Conservation (phyloP, 441 rosid species). For the Isatis lusitanica region DNA sequence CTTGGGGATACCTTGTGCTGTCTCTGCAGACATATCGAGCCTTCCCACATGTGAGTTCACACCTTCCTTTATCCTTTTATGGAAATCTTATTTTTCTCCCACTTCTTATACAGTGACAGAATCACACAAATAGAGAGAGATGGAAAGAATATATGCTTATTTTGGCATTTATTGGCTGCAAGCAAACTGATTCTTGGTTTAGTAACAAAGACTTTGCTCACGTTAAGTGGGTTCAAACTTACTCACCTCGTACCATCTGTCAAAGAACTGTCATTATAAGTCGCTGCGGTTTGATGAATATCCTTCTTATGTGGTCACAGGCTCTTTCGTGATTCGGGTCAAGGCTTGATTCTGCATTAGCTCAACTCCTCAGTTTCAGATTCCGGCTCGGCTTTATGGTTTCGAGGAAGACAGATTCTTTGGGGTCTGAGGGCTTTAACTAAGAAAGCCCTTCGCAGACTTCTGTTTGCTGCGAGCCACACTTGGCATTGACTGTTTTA, state of each 20-base stretch:
- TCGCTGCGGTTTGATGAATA: background rate
- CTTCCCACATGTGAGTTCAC: slow-evolving; percentile 87
- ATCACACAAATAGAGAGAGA: background rate
- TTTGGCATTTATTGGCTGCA: background rate
- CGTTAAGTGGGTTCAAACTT: background rate
- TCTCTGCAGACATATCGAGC: slow-evolving; percentile 90
- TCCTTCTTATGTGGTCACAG: slow-evolving; percentile 8
- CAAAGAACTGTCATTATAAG: background rate
- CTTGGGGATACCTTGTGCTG: slow-evolving; percentile 94
- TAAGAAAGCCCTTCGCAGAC: slow-evolving; percentile 4
- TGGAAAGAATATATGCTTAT: background rate
- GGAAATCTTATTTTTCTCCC: background rate
- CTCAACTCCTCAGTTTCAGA: background rate
- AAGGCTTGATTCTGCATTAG: slow-evolving; percentile 31
- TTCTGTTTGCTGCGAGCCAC: slow-evolving; percentile 7
- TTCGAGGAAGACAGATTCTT: slow-evolving; percentile 2
- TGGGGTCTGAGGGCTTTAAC: slow-evolving; percentile 15
- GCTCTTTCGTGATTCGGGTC: slow-evolving; percentile 35
- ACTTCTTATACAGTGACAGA: background rate
- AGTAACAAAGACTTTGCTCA: background rate
- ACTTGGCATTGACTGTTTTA: background rate
- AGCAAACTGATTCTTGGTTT: background rate
- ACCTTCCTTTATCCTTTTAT: background rate
- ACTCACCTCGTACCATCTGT: background rate
- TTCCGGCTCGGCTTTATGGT: slow-evolving; percentile 15